Evolutionary conservation across 2,329 filamentous ascomycete species (phyloP), one percentile per base, ranked within the genome.

Genomic region (Sporothrix sp.): DNA sequence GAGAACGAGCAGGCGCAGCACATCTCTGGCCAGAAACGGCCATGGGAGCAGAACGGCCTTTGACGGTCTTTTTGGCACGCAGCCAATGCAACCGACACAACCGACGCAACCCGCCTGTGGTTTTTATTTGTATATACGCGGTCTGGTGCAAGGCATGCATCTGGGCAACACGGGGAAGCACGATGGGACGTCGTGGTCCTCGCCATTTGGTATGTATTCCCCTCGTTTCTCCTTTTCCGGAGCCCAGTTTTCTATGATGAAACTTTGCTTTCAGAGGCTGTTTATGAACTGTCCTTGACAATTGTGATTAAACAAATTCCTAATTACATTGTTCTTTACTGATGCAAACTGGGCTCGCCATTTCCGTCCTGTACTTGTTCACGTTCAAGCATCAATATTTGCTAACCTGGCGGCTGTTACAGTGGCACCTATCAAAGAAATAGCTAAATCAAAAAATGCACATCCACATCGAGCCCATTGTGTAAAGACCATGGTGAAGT

Each of bases 321-420:
- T 32, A 45, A 27, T 51, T 43, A 52, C 54, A 56, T 56, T 56
- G 54, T 56, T 56, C 54, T 52, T 48, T 52, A 52, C 52, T 56
- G 51, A 55, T 48, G 18, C 20, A 40, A 23, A 23, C 44, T 48
- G 44, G 23, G 25, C 30, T 30, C 21, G n/a, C 25, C n/a, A 20
- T 23, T 21, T 2, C 14, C 25, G 10, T 28, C 25, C 16, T 16
- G 14, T 21, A 25, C 9, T 16, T 14, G 16, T 27, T 18, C 6
- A 7, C 9, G n/a, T n/a, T 25, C n/a, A n/a, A n/a, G n/a, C n/a
- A n/a, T n/a, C n/a, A n/a, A n/a, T n/a, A n/a, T n/a, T 40, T 20
- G 40, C 49, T 46, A 28, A 46, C 42, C 18, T 4, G n/a, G 9
- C 21, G 5, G 7, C 18, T 10, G 20, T 51, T 47, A 21, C 48